A percentile compares a stretch with the other conserved stretches of the same genome.
These are phyloP conservation scores for Talaromyces sp. DNA, from an alignment of 2,329 filamentous ascomycete genomes.

Conservation along the genomic window DNA sequence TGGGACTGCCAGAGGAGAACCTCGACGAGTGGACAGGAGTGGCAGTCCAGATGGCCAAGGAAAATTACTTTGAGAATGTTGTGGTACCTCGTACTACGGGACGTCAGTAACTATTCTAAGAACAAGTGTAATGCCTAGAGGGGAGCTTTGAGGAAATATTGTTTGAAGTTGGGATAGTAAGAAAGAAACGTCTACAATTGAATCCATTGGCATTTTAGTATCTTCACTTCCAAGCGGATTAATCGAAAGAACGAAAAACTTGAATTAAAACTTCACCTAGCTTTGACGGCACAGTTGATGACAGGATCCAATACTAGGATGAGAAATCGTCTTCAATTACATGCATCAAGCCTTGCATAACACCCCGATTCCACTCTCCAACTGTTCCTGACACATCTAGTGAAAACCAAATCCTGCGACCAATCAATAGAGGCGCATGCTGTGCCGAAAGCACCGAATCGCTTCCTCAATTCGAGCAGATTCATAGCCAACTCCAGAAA, in stretches of 20 bases:
- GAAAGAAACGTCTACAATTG: too few relatives aligned
- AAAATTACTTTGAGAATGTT: conserved; percentile 5
- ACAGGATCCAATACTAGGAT: neutral
- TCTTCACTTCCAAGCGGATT: too few relatives aligned
- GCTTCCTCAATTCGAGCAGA: neutral
- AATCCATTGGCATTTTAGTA: too few relatives aligned
- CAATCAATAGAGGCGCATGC: neutral
- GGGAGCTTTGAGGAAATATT: too few relatives aligned
- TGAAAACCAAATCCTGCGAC: neutral
- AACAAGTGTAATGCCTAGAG: too few relatives aligned
- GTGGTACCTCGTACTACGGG: conserved; percentile 2
- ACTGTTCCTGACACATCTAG: neutral
- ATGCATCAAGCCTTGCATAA: neutral
- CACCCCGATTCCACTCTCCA: neutral
- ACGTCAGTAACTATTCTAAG: neutral
- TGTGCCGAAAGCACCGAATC: neutral
- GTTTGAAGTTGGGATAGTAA: too few relatives aligned
- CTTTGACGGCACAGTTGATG: neutral
- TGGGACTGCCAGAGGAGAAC: conserved; percentile 5
- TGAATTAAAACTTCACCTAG: neutral
- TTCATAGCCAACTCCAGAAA: neutral
- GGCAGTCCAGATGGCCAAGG: conserved; percentile 5
- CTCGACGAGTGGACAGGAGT: conserved; percentile 4
- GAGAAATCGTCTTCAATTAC: neutral
- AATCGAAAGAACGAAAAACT: neutral